phyloP scores from a whole-genome alignment of 2,329 filamentous ascomycete species.

The Elsinoe perseae region DNA sequence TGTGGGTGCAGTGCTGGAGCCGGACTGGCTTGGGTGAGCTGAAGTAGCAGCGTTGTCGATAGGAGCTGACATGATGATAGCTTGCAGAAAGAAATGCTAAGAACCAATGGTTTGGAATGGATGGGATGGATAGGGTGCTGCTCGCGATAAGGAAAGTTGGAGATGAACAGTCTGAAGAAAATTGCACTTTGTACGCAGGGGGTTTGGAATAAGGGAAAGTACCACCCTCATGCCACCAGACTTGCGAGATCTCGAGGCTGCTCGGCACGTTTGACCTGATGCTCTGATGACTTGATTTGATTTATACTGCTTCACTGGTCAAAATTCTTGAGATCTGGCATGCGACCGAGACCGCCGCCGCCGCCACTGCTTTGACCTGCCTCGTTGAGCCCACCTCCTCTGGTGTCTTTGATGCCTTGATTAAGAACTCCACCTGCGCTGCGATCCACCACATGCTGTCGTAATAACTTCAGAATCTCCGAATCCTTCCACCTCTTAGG shows the following conservation, averaged over 20 bases:
- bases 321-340: conserved; percentile 45
- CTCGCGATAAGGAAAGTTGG: neutral
- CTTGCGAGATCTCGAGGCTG: too few relatives aligned
- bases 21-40: neutral
- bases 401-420: neutral
- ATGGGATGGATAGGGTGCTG: neutral
- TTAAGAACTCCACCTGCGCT: conserved; percentile 51
- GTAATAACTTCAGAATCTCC: conserved; percentile 66
- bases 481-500: conserved; percentile 78
- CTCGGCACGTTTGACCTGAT: too few relatives aligned
- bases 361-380: conserved; percentile 30
- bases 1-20: neutral
- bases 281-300: neutral
- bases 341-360: conserved; percentile 42
- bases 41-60: neutral
- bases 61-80: neutral
- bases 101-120: neutral
- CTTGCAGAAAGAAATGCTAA: neutral
- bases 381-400: conserved; percentile 22
- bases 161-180: too few relatives aligned
- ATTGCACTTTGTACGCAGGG: too few relatives aligned
- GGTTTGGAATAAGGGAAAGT: too few relatives aligned
- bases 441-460: conserved; percentile 68
- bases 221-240: too few relatives aligned
- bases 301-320: neutral